Conservation (phyloP, 2,329 filamentous ascomycete species). For the Colletotrichum noveboracense region DNA sequence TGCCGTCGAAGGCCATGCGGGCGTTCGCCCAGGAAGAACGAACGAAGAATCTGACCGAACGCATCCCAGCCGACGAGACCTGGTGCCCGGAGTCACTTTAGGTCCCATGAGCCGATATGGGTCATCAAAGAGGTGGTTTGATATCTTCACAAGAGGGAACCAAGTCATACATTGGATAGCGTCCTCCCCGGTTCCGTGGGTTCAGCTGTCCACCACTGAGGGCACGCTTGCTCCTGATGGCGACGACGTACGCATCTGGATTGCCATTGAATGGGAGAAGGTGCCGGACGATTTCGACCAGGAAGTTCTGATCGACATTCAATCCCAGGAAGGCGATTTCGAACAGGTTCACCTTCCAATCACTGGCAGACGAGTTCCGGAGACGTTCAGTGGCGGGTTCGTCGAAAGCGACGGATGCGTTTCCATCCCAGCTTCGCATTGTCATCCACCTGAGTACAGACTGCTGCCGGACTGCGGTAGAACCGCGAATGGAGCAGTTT, state of each 20-base stretch:
- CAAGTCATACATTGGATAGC: slow-evolving; percentile 34
- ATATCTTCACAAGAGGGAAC: slow-evolving; percentile 39
- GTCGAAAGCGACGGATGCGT: slow-evolving; percentile 37
- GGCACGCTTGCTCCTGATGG: slow-evolving; percentile 35
- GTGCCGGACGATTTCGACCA: slow-evolving; percentile 45
- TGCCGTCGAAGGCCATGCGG: slow-evolving; percentile 35
- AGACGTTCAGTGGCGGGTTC: slow-evolving; percentile 35
- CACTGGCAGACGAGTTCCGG: slow-evolving; percentile 28
- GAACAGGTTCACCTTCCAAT: slow-evolving; percentile 37
- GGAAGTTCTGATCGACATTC: slow-evolving; percentile 42
- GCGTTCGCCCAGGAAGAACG: slow-evolving; percentile 39
- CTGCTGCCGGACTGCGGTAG: slow-evolving; percentile 35
- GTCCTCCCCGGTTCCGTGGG: slow-evolving; percentile 35
- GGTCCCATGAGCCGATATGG: slow-evolving; percentile 36
- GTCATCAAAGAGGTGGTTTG: slow-evolving; percentile 34
- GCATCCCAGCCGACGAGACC: slow-evolving; percentile 42
- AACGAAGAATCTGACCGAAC: slow-evolving; percentile 60
- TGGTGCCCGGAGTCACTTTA: slow-evolving; percentile 33
- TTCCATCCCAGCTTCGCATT: slow-evolving; percentile 34
- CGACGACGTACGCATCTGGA: slow-evolving; percentile 32
- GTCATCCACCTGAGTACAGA: slow-evolving; percentile 25
- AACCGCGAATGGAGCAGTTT: slow-evolving; percentile 25
- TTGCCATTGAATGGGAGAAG: slow-evolving; percentile 37
- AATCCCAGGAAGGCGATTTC: slow-evolving; percentile 38
- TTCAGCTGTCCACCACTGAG: slow-evolving; percentile 30